Base-by-base conservation (phyloP, 2,329 filamentous ascomycete genomes). In the Alternaria sp. region DNA sequence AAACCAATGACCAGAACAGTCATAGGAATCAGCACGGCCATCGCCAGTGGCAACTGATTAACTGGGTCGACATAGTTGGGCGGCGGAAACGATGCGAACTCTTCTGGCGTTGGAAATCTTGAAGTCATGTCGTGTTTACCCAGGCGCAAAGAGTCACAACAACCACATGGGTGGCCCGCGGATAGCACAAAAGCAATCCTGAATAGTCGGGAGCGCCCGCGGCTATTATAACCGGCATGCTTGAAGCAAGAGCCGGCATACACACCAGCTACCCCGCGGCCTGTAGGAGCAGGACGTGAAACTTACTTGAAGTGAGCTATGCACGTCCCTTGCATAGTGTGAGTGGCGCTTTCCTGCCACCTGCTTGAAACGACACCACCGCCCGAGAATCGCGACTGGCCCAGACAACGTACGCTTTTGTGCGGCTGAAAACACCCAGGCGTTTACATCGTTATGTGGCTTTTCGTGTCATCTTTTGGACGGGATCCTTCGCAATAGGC, bases 51-150 rank as follows among this genome's bases (percentile, higher is more conserved):
- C 6, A 61, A 54, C 3, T 66, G 61, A 1, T 68, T 76, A 2
- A 62, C 52, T 2, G 74, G 74, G 36, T 75, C 50, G n/a, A 72
- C 68, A 64, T 72, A 75, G 34, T 77, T 76, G 3, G 73, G 72
- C 14, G 59, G 32, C 1, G 74, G 74, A 51, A 70, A 77, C 9
- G 68, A 64, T 22, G 65, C 63, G 14, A 72, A 60, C 16, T 75
- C 71, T 34, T 61, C 57, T 12, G 69, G 43, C 3, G 72, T 75
- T 9, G 73, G 73, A 50, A 69, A 68, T 57, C 65, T 64, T 30
- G 70, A 70, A 57, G 68, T 73, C 70, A 73, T 73, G 25, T 45
- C 40, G 32, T 44, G 52, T 46, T 41, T 38, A 34, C 44, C 36
- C 28, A 20, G 10, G 46, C 18, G 22, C 7, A 14, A 18, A 36